Conservation (phyloP, 805 yeast genomes). For the Metschnikowia reukaufii region DNA sequence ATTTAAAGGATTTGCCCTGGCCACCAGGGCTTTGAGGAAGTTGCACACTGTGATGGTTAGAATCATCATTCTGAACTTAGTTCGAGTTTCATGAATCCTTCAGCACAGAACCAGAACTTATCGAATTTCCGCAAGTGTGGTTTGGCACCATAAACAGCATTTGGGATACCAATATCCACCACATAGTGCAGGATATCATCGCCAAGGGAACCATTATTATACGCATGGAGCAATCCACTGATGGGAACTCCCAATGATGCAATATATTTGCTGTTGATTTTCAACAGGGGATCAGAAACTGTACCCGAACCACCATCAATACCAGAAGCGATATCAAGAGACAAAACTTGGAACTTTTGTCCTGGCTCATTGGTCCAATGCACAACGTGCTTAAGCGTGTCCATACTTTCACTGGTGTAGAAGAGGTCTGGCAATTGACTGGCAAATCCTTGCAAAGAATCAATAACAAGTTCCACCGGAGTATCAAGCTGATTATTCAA, state of each 20-base stretch:
- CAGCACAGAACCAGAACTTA: constrained; percentile 45
- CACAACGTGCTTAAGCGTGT: constrained; percentile 46
- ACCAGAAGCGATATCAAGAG: constrained; percentile 82
- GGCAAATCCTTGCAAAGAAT: constrained; percentile 84
- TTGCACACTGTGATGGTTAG: neutral
- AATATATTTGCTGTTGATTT: constrained; percentile 54
- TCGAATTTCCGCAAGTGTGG: constrained; percentile 45
- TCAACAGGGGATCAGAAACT: constrained; percentile 28
- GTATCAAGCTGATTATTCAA: constrained; percentile 53
- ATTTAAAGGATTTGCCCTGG: neutral
- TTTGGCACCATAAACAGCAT: constrained; percentile 45
- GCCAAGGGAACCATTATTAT: constrained; percentile 48
- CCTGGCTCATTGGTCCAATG: constrained; percentile 63
- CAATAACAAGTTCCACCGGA: constrained; percentile 77
- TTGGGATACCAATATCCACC: constrained; percentile 72
- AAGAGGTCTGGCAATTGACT: constrained; percentile 60
- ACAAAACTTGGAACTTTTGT: constrained; percentile 48
- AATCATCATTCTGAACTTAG: neutral
- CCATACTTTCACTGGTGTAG: constrained; percentile 38
- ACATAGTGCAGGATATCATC: constrained; percentile 55
- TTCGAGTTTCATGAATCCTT: constrained; percentile 16
- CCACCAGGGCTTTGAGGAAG: neutral
- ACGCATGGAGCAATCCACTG: constrained; percentile 59
- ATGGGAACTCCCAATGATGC: constrained; percentile 75
- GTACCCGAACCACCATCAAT: constrained; percentile 80